Evolutionary conservation across 1,284 basidiomycete genomes (phyloP), one percentile per base, ranked within the genome.

Genomic region (Malassezia slooffiae): DNA sequence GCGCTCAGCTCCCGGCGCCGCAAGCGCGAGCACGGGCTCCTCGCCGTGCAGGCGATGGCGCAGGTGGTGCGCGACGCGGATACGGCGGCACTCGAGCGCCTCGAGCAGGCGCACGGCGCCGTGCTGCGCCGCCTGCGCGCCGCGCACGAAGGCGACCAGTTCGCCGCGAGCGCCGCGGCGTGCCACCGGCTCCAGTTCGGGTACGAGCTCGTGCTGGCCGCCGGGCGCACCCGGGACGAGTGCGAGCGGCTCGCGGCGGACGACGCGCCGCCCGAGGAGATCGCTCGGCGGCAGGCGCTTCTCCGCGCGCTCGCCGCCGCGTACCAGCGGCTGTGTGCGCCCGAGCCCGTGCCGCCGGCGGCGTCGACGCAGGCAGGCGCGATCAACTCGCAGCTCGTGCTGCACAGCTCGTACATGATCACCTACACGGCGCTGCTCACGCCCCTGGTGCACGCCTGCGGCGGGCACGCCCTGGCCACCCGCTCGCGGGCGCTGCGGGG

Each of bases 101-200:
- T 89, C 7, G 70, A 81, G 10, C 61, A 70, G 2, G 76, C 76
- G 13, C 82, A 85, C 70, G 72, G 76, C 56, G 75, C 79, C 44
- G 74, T 87, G 4, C 76, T 70, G 75, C 79, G 30, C 77, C 82
- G 17, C 75, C 78, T 1, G 80, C 83, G 51, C 7, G 24, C 23
- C n/a, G 35, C 44, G n/a, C 31, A 38, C 37, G 50, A 42, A 28
- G 56, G 59, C 22, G 57, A 60, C 24, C 42, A 47, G 9, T 45
- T 57, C n/a, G 50, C 45, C 9, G 52, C 55, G 22, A 47, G 43
- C 4, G 57, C 55, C 1, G 42, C 47, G 20, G 49, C 57, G 16
- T 61, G 58, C 34, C 29, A 57, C n/a, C 28, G 54, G 10, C 52
- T 50, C 9, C 62, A 62, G 32, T 60, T 56, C 16, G 42, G 56